Base-by-base conservation (phyloP, 345 rosid species). In the Eucalyptus sideroxylon region DNA sequence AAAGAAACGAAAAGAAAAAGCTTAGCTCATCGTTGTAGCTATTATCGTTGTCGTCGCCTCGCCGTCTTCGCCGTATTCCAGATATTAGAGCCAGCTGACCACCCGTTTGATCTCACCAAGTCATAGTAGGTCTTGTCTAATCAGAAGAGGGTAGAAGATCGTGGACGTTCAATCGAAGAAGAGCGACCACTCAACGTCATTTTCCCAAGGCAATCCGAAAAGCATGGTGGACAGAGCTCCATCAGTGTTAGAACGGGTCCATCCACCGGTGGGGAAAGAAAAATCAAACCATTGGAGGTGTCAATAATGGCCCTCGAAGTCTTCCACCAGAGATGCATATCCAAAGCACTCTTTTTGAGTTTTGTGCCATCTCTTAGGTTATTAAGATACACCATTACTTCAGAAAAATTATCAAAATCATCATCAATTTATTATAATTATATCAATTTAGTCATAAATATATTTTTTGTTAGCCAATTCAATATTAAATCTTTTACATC, bases 381-480 rank as follows among this genome's bases (percentile, higher is more conserved):
- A 17, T 13, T 9, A 34, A 72, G 2, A 72, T 5, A 10, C 44
- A 31, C 6, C 80, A 0, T 56, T 0, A 53, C 59, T 53, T 53
- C 59, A 53, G 11, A 53, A 53, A 53, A 53, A 53, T 19, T 53
- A 53, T 53, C 59, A 53, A 53, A 53, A 53, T 2, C 1, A 21
- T 53, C 26, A 53, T 21, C 8, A 19, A 0, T 53, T 53, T 19
- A 19, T 1, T 21, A 0, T 8, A 53, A 21, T 53, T 19, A 0
- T 53, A 0, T 21, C 26, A 53, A 53, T 53, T 53, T 53, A 53
- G 1, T 53, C 11, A 0, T 53, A 53, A 1, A 19, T 53, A 2
- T 53, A 53, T 53, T 17, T 51, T 6, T 51, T 53, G 10, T 53
- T 53, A 53, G 11, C 2, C 2, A 53, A 53, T 53, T 53, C 24